Base-by-base conservation (phyloP, 2,329 filamentous ascomycete species). In the Calonectria fujianensis region DNA sequence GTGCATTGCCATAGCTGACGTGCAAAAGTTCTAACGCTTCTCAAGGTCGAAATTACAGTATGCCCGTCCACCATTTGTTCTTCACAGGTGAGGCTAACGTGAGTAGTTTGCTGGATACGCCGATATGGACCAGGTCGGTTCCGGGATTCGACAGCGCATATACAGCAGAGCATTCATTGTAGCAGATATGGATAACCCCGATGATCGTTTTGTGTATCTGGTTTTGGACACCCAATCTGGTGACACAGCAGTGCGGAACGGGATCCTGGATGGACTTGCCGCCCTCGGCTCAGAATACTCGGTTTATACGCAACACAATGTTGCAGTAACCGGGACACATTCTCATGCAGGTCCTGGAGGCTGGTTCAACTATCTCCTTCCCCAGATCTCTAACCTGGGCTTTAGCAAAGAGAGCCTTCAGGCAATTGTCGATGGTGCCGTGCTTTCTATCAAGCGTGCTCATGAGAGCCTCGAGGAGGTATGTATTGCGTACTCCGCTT, bases 291-390 rank as follows among this genome's bases (percentile, higher is more conserved):
- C 88, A 20, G 93, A 94, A 4, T 98, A 96, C 83, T 88, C 90
- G 1, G 86, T 93, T 35, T 98, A 98, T 84, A 91, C 90, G 61
- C 91, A 94, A 80, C 90, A 94, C 79, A 98, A 98, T 82, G 86
- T 98, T 45, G 96, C 96, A 41, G 91, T 98, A 29, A 98, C 95
- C 0, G 96, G 96, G 69, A 98, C 96, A 0, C 96, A 98, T 84
- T 97, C 95, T 32, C 96, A 98, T 85, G 93, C 96, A 31, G 96
- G 96, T 0, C 96, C 96, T 0, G 96, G 94, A 2, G 96, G 94
- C 8, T 98, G 96, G 95, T 89, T 97, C 83, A 98, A 98, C 85
- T 98, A 98, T 82, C 90, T 98, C 13, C 89, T 98, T 8, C 96
- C 96, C 10, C 96, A 98, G 82, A 94, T 98, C 77, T 97, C 96